Evolutionary conservation across 345 rosid genomes (phyloP).

Genomic region (Sonneratia alba): DNA sequence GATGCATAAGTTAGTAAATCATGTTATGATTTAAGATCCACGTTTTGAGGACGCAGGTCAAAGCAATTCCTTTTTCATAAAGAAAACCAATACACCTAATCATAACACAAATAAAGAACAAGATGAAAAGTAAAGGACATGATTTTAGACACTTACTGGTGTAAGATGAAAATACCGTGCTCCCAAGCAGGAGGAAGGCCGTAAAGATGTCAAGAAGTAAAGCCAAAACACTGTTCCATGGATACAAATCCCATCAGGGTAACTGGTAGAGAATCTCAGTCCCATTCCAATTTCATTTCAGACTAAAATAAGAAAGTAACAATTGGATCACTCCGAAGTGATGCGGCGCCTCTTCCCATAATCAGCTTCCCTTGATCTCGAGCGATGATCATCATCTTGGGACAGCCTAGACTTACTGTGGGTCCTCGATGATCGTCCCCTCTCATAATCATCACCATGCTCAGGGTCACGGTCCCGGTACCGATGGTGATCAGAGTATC

Average conservation of each 20-base stretch:
- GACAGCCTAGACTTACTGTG: constrained; percentile 50
- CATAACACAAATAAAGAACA: not conserved
- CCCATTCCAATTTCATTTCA: not conserved
- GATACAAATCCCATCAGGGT: not conserved
- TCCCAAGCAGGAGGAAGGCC: not conserved
- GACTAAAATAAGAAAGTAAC: not conserved
- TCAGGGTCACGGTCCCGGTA: constrained; percentile 45
- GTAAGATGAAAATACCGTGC: not conserved
- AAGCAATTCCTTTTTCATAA: not conserved
- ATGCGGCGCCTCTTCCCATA: constrained; percentile 77
- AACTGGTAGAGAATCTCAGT: not conserved
- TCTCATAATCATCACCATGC: constrained; percentile 61
- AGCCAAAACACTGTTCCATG: not conserved
- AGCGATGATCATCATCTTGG: constrained; percentile 58
- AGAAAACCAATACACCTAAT: not conserved
- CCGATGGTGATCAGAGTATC: constrained; percentile 47
- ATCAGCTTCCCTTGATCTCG: constrained; percentile 66
- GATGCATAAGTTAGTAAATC: not conserved
- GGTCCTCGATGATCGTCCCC: constrained; percentile 53
- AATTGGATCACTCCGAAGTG: constrained; percentile 33
- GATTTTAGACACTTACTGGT: constrained; percentile 4
- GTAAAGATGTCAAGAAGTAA: not conserved
- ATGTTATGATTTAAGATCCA: not conserved
- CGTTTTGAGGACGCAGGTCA: not conserved
- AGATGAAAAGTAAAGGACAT: no score